A percentile compares a stretch with the other conserved stretches of the same genome.
Conservation (phyloP, 345 rosid genomes). For the Linum trigynum region DNA sequence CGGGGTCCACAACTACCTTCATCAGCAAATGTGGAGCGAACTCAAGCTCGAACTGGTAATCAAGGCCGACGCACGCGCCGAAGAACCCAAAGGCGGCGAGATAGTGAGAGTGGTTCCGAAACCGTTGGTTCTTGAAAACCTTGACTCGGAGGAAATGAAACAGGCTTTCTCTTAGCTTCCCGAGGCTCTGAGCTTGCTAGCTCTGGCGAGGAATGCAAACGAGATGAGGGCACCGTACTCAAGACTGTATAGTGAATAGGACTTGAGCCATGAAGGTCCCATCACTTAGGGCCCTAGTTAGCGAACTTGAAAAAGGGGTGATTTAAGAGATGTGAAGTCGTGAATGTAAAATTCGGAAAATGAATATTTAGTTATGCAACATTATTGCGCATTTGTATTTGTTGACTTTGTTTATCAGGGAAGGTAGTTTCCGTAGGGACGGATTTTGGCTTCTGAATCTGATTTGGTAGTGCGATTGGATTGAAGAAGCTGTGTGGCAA, state of each 20-base stretch:
- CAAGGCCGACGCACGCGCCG: constrained; percentile 76
- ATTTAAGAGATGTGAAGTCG: constrained; percentile 2
- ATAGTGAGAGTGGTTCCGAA: constrained; percentile 78
- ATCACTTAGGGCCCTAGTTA: constrained; percentile 69
- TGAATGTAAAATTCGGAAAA: no score
- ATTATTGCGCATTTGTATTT: not conserved
- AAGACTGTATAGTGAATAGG: constrained; percentile 80
- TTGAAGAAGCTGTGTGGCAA: no score
- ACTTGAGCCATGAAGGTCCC: constrained; percentile 97
- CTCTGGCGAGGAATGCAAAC: constrained; percentile 80
- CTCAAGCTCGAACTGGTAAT: constrained; percentile 83
- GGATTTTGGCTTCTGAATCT: no score
- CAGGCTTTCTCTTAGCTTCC: constrained; percentile 76
- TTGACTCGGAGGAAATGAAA: constrained; percentile 82
- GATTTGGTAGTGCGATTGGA: no score
- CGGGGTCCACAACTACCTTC: constrained; percentile 77
- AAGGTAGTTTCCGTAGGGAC: no score
- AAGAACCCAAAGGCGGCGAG: constrained; percentile 95
- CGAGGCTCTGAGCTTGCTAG: constrained; percentile 86
- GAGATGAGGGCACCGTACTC: constrained; percentile 91
- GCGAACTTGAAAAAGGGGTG: constrained; percentile 61
- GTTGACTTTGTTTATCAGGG: no score
- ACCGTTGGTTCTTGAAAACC: constrained; percentile 64
- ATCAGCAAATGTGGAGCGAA: constrained; percentile 94
- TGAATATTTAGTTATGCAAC: no score